Evolutionary conservation across 352 stramenopile genomes (phyloP).

Genomic region (Pythium apleroticum): DNA sequence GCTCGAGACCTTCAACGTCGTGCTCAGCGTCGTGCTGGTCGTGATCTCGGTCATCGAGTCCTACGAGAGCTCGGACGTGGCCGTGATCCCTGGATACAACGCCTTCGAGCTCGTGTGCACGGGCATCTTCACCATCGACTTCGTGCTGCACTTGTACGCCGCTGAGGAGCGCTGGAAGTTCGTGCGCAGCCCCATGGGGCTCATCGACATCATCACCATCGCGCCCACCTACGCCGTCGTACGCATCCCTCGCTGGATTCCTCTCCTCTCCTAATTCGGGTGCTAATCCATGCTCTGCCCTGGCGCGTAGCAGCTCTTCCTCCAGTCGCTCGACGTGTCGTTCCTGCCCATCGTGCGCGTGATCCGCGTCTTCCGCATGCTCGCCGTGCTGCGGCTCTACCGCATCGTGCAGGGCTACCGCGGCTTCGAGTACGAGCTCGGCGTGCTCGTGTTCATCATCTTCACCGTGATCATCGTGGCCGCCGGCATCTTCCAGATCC

Average conservation of each 20-base stretch:
- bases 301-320: conserved; percentile 32
- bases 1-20: conserved; percentile 44
- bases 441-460: conserved; percentile 57
- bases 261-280: neutral
- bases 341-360: conserved; percentile 50
- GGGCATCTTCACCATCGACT: conserved; percentile 49
- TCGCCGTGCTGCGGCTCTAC: conserved; percentile 57
- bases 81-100: conserved; percentile 22
- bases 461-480: conserved; percentile 59
- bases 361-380: conserved; percentile 55
- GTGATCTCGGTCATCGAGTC: conserved; percentile 42
- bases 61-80: conserved; percentile 28
- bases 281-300: neutral
- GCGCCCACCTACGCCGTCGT: conserved; percentile 42
- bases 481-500: conserved; percentile 52
- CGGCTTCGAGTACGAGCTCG: conserved; percentile 63
- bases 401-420: conserved; percentile 51
- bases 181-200: conserved; percentile 45
- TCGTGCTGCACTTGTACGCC: conserved; percentile 43
- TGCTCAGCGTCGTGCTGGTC: conserved; percentile 49
- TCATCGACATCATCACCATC: conserved; percentile 66
- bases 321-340: conserved; percentile 36
- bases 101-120: conserved; percentile 40
- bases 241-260: conserved; percentile 7
- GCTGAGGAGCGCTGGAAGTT: conserved; percentile 40